Percentiles rank a stretch among this genome's conserved stretches.
Evolutionary conservation across 495 filamentous ascomycete genomes (phyloP).

Genomic region (Talaromyces stipitatus): DNA sequence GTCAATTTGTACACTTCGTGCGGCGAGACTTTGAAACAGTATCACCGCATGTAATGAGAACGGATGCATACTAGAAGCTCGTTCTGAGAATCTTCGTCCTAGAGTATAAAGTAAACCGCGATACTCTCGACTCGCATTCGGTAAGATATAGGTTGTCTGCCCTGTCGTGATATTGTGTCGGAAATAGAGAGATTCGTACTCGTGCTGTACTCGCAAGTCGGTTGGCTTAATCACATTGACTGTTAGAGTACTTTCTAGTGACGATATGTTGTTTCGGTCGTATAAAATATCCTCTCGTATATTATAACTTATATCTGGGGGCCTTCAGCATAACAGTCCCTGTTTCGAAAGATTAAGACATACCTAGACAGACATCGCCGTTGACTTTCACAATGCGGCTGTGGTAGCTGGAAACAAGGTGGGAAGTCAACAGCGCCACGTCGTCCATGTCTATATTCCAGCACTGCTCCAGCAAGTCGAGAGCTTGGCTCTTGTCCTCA

Average conservation of each 20-base stretch:
- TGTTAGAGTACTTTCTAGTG: slow-evolving; percentile 9
- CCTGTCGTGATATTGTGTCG: slow-evolving; percentile 9
- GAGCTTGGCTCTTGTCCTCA: background rate
- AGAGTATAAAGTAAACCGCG: slow-evolving; percentile 1
- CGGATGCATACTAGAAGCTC: background rate
- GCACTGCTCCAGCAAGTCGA: background rate
- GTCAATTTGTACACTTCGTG: slow-evolving; percentile 9
- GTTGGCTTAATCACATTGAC: slow-evolving; percentile 7
- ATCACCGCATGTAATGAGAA: slow-evolving; percentile 5
- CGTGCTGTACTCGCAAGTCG: slow-evolving; percentile 8
- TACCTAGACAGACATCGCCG: background rate
- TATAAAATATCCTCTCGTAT: slow-evolving; percentile 11
- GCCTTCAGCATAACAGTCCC: background rate
- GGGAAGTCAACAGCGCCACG: background rate
- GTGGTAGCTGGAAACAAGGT: slow-evolving; percentile 2
- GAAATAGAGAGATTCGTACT: slow-evolving; percentile 14
- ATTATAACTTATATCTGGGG: slow-evolving; percentile 12
- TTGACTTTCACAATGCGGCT: background rate
- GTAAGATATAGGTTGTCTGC: slow-evolving; percentile 10
- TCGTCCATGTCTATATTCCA: slow-evolving; percentile 3
- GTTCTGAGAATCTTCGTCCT: background rate
- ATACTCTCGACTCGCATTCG: slow-evolving; percentile 3
- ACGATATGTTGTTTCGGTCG: slow-evolving; percentile 8
- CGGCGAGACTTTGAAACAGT: slow-evolving; percentile 10
- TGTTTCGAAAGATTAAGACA: background rate